Evolutionary conservation across 345 rosid species (phyloP).

Genomic region (Camelina hispida): DNA sequence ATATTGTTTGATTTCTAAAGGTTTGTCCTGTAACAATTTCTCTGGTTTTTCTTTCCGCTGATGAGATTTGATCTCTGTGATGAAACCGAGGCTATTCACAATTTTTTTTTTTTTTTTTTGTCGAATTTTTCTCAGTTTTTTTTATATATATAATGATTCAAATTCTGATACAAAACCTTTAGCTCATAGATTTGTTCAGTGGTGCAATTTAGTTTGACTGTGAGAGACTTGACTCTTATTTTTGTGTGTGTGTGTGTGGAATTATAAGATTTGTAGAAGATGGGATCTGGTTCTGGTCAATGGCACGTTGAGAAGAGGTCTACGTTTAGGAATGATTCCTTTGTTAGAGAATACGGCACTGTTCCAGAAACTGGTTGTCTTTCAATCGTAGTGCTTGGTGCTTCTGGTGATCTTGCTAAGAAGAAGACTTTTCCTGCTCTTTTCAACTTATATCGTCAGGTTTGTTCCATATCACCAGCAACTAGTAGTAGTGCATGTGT

Average conservation of each 20-base stretch:
- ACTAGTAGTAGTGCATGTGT: slow-evolving; percentile 1
- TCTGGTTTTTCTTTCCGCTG: neutral
- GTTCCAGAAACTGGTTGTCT: slow-evolving; percentile 81
- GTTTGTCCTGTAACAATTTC: neutral
- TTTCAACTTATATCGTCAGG: slow-evolving; percentile 92
- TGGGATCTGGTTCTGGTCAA: slow-evolving; percentile 65
- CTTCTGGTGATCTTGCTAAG: slow-evolving; percentile 99
- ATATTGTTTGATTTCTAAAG: neutral
- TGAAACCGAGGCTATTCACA: slow-evolving; percentile 11
- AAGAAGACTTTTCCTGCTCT: slow-evolving; percentile 99
- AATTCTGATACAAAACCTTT: neutral
- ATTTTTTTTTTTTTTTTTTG: neutral
- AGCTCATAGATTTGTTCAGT: neutral
- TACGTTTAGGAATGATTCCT: slow-evolving; percentile 55
- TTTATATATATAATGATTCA: neutral
- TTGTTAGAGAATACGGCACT: slow-evolving; percentile 48
- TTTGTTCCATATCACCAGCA: slow-evolving; percentile 26
- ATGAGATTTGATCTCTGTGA: slow-evolving; percentile 16
- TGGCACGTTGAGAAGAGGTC: slow-evolving; percentile 76
- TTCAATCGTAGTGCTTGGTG: slow-evolving; percentile 89
- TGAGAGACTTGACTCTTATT: slow-evolving; percentile 11
- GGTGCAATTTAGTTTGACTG: neutral
- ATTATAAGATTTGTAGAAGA: slow-evolving; percentile 40
- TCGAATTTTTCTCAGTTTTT: neutral
- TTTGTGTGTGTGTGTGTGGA: neutral